Base-by-base conservation (phyloP, 768 basidiomycete genomes). In the Lentinula sp. region DNA sequence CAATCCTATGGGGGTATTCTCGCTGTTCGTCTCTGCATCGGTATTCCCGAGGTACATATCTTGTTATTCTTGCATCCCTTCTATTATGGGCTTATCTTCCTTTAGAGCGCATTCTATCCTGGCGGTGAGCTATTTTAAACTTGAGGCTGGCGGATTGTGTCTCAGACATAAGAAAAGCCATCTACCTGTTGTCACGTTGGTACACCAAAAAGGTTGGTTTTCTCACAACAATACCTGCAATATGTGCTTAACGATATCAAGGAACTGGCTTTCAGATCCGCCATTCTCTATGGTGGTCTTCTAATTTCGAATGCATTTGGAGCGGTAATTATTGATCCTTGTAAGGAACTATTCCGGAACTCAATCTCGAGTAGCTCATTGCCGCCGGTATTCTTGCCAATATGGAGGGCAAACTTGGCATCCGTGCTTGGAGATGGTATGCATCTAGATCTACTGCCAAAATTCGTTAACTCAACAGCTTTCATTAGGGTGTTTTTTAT, bases 361-460 rank as follows among this genome's bases (percentile, higher is more conserved):
- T 42, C 10, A 57, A 28, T 18, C 46, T 60, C 53, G 9, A 42
- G 18, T 62, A 88, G 83, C 69, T 89, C 6, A 82, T 90, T 66
- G 90, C 88, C 15, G 88, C 88, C n/a, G 89, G 86, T 10, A 87
- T 91, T 58, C 76, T 93, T 15, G 73, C 77, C 1, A 79, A 77
- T 46, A 87, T 91, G 88, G 81, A 91, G 62, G 88, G 86, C 1
- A 78, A 76, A 55, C 74, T 81, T 4, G 88, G 88, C 1, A 84
- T 88, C 45, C 69, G 84, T 32, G 87, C 86, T 9, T 91, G 89
- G 89, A 67, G 85, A 75, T 91, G 84, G 85, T 84, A 63, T 62
- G 75, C 60, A 11, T 18, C n/a, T 18, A 9, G n/a, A 55, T 31
- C 53, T 31, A 45, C 32, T 56, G n/a, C 28, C 58, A 7, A 13